phyloP scores from a whole-genome alignment of 2,329 filamentous ascomycete genomes.

The Phoma sp. region DNA sequence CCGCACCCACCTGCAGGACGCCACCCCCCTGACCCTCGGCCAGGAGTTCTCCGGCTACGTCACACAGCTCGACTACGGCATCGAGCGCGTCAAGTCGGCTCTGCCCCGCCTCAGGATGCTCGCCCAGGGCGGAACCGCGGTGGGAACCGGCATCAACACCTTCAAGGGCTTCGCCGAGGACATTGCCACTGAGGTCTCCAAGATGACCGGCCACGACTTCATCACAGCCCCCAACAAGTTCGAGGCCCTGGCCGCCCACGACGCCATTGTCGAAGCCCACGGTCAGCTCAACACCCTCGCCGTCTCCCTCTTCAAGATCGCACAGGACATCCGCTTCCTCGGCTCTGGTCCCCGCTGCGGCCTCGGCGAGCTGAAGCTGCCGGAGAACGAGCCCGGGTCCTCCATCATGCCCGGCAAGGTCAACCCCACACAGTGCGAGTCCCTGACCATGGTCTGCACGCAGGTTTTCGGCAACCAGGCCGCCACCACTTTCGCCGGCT shows the following conservation, averaged over 20 bases:
- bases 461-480: slow-evolving; percentile 99
- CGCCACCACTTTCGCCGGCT: slow-evolving; percentile 89
- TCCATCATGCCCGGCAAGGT: slow-evolving; percentile 99
- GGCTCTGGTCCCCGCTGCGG: slow-evolving; percentile 95
- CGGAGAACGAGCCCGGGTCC: slow-evolving; percentile 97
- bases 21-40: slow-evolving; percentile 90
- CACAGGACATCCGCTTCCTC: slow-evolving; percentile 96
- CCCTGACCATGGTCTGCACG: slow-evolving; percentile 94
- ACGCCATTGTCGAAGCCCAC: slow-evolving; percentile 92
- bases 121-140: slow-evolving; percentile 94
- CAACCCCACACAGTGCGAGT: slow-evolving; percentile 98
- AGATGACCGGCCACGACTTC: slow-evolving; percentile 92
- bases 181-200: slow-evolving; percentile 87
- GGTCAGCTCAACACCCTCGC: slow-evolving; percentile 94
- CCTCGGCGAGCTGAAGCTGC: slow-evolving; percentile 88
- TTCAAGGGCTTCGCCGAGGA: slow-evolving; percentile 94
- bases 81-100: slow-evolving; percentile 82
- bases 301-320: slow-evolving; percentile 93
- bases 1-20: slow-evolving; percentile 95
- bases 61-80: slow-evolving; percentile 88
- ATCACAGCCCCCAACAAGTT: slow-evolving; percentile 99
- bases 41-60: slow-evolving; percentile 99
- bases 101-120: slow-evolving; percentile 85
- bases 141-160: slow-evolving; percentile 97
- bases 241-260: slow-evolving; percentile 93